These are phyloP conservation scores for Tricholoma furcatifolium DNA, from an alignment of 768 basidiomycete genomes.

Conservation along the genomic window DNA sequence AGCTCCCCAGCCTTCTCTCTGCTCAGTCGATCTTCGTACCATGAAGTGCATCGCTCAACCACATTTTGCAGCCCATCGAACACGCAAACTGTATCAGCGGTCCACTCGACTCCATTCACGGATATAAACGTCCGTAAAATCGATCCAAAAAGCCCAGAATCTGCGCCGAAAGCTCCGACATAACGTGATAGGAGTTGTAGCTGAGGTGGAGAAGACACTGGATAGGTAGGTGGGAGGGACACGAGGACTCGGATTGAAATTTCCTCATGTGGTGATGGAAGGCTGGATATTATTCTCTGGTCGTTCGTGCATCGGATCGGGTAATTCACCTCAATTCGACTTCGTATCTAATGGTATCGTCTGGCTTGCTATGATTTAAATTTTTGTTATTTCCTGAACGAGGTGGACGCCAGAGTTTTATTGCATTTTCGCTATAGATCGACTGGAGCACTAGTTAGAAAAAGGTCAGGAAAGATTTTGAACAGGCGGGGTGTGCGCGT, in stretches of 20 bases:
- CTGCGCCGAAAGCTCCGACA: conserved; percentile 75
- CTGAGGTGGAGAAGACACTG: conserved; percentile 68
- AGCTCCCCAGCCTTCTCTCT: conserved; percentile 54
- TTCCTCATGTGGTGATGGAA: conserved; percentile 52
- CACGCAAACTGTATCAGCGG: conserved; percentile 70
- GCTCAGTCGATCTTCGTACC: conserved; percentile 71
- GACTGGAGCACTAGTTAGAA: conserved; percentile 63
- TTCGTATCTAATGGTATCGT: conserved; percentile 60
- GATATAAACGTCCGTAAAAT: conserved; percentile 83
- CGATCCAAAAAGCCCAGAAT: conserved; percentile 70
- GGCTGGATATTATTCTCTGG: conserved; percentile 37
- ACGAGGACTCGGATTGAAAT: conserved; percentile 54
- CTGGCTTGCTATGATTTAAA: conserved; percentile 13
- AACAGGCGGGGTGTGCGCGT: conserved; percentile 1
- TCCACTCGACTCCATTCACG: conserved; percentile 73
- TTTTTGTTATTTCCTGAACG: conserved; percentile 17
- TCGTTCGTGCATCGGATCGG: conserved; percentile 6
- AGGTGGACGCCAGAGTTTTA: conserved; percentile 56
- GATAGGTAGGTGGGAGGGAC: conserved; percentile 62
- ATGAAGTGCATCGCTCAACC: conserved; percentile 59
- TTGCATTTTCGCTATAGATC: conserved; percentile 72
- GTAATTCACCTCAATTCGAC: conserved; percentile 58
- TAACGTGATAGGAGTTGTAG: conserved; percentile 85
- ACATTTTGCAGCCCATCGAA: conserved; percentile 85
- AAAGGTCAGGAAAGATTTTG: not conserved